Evolutionary conservation across 129 eudicot species (phyloP).

Genomic region (Smallanthus sonchifolius): DNA sequence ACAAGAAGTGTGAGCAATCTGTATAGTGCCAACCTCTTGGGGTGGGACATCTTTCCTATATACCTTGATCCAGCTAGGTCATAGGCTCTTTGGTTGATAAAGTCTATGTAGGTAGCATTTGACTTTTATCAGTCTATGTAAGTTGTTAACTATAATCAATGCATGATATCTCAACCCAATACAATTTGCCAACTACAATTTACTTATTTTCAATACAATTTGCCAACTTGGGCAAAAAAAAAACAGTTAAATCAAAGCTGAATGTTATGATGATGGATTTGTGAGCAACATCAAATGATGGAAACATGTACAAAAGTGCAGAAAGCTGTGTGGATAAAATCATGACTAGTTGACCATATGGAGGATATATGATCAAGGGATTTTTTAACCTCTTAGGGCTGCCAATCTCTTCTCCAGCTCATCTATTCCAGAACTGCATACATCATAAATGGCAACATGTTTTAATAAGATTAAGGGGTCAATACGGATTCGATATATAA

Average conservation of each 20-base stretch:
- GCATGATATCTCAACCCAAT: slow-evolving; percentile 5
- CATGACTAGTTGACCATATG: slow-evolving; percentile 12
- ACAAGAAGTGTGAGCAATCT: no score
- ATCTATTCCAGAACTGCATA: slow-evolving; percentile 72
- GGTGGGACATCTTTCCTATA: no score
- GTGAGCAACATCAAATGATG: slow-evolving; percentile 28
- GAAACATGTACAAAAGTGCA: slow-evolving; percentile 29
- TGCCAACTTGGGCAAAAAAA: slow-evolving; percentile 11
- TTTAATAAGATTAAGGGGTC: background rate
- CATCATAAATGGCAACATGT: slow-evolving; percentile 7
- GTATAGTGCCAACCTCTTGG: no score
- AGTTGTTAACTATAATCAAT: background rate
- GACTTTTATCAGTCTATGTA: no score
- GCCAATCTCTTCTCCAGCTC: slow-evolving; percentile 96
- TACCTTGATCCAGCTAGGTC: no score
- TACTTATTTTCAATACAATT: slow-evolving; percentile 17
- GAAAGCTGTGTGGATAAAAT: slow-evolving; percentile 3
- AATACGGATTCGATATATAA: background rate
- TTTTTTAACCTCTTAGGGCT: slow-evolving; percentile 52
- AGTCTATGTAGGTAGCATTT: no score
- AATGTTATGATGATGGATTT: slow-evolving; percentile 14
- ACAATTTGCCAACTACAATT: slow-evolving; percentile 14
- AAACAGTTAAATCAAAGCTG: slow-evolving; percentile 9
- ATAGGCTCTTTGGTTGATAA: no score
- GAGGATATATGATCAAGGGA: slow-evolving; percentile 32